Conservation (phyloP, 2,329 filamentous ascomycete genomes). For the Aspergillus sp. region DNA sequence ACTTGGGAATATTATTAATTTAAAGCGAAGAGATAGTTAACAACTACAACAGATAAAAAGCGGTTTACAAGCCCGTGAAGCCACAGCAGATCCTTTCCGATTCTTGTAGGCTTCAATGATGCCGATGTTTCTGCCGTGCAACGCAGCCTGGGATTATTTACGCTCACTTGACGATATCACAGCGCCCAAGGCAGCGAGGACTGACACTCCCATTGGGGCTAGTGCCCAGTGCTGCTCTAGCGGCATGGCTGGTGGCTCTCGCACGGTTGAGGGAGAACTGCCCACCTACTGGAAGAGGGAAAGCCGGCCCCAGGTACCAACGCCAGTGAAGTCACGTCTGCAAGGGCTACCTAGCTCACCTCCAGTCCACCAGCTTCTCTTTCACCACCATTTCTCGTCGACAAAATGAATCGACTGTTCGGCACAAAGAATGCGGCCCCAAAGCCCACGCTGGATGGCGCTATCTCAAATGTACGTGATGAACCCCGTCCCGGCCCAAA, state of each 20-base stretch:
- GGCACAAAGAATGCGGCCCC: constrained; percentile 82
- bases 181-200: neutral
- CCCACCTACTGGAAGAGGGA: constrained; percentile 2
- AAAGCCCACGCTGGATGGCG: constrained; percentile 82
- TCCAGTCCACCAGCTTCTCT: constrained; percentile 2
- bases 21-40: neutral
- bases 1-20: constrained; percentile 8
- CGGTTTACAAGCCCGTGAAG: neutral
- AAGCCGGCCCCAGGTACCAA: neutral
- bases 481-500: neutral
- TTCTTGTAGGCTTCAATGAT: neutral
- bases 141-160: neutral
- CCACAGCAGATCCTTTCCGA: neutral
- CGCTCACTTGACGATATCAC: neutral
- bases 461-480: constrained; percentile 71
- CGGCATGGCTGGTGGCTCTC: too few relatives aligned
- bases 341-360: neutral
- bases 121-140: neutral
- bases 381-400: neutral
- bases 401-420: constrained; percentile 90
- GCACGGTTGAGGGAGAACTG: neutral
- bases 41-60: neutral
- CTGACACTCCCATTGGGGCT: neutral
- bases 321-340: constrained; percentile 2
- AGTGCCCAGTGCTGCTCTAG: constrained; percentile 1